Evolutionary conservation across 371 early-diverging fungal species (phyloP).

Genomic region (Lichtheimia hyalospora): DNA sequence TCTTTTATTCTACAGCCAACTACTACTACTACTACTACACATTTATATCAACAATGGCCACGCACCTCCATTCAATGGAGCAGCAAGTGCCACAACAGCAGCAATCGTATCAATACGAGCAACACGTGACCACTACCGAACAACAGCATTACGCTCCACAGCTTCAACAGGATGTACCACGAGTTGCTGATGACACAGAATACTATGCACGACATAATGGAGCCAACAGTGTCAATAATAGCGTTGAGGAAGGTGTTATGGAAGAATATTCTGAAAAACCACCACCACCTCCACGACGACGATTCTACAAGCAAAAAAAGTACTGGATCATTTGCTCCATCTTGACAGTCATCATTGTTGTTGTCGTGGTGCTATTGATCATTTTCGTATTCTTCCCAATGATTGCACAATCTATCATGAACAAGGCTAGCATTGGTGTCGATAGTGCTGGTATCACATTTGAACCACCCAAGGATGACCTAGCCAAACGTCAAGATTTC

Average conservation of each 20-base stretch:
- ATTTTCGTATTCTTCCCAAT: slow-evolving; percentile 59
- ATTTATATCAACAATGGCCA: too few relatives aligned
- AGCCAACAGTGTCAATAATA: too few relatives aligned
- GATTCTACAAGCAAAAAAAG: slow-evolving; percentile 53
- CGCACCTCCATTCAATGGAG: too few relatives aligned
- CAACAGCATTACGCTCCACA: too few relatives aligned
- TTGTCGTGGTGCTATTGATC: slow-evolving; percentile 44
- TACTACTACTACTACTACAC: too few relatives aligned
- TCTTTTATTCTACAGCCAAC: too few relatives aligned
- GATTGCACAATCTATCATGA: slow-evolving; percentile 55
- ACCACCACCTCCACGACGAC: slow-evolving; percentile 26
- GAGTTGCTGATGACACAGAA: too few relatives aligned
- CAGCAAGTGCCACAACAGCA: too few relatives aligned
- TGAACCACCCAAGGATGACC: slow-evolving; percentile 18
- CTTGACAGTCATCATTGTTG: slow-evolving; percentile 37
- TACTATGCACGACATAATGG: too few relatives aligned
- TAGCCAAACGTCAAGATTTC: slow-evolving; percentile 30
- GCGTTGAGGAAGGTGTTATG: slow-evolving; percentile 12
- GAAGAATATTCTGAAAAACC: slow-evolving; percentile 46
- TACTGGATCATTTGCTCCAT: slow-evolving; percentile 58
- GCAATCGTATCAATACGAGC: too few relatives aligned
- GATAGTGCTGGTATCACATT: slow-evolving; percentile 48
- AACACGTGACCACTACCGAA: too few relatives aligned
- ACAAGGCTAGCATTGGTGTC: slow-evolving; percentile 46
- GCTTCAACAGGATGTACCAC: too few relatives aligned